phyloP scores from a whole-genome alignment of 2,329 filamentous ascomycete genomes.

The Xylaria sp. region DNA sequence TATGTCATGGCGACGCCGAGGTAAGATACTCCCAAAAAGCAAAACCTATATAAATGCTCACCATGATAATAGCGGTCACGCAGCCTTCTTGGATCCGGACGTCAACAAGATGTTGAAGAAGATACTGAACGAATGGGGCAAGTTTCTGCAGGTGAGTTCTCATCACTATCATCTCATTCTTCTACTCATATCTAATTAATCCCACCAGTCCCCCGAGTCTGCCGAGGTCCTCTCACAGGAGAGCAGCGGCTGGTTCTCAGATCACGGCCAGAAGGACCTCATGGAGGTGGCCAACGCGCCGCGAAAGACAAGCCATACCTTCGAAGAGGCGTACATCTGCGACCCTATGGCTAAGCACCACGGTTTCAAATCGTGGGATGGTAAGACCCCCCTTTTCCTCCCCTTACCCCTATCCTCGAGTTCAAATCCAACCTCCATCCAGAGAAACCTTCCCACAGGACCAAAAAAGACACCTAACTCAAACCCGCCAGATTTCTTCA shows the following conservation, averaged over 20 bases:
- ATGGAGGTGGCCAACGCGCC: conserved; percentile 64
- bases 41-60: neutral
- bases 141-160: conserved; percentile 57
- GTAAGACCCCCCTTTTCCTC: conserved; percentile 46
- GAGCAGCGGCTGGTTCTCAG: conserved; percentile 65
- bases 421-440: no score
- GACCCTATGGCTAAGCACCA: conserved; percentile 64
- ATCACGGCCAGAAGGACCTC: conserved; percentile 59
- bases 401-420: neutral
- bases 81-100: conserved; percentile 65
- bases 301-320: conserved; percentile 55
- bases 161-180: neutral
- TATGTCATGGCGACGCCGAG: conserved; percentile 67
- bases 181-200: neutral
- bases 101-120: conserved; percentile 66
- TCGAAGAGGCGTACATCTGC: conserved; percentile 71
- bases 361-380: conserved; percentile 69
- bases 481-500: conserved; percentile 63
- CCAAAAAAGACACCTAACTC: no score
- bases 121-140: conserved; percentile 67
- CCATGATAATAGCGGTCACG: conserved; percentile 55
- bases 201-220: conserved; percentile 60
- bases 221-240: conserved; percentile 60
- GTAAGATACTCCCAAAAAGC: conserved; percentile 38
- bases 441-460: no score